Evolutionary conservation across 129 eudicot genomes (phyloP), one percentile per base, ranked within the genome.

Genomic region (Smallanthus sonchifolius): DNA sequence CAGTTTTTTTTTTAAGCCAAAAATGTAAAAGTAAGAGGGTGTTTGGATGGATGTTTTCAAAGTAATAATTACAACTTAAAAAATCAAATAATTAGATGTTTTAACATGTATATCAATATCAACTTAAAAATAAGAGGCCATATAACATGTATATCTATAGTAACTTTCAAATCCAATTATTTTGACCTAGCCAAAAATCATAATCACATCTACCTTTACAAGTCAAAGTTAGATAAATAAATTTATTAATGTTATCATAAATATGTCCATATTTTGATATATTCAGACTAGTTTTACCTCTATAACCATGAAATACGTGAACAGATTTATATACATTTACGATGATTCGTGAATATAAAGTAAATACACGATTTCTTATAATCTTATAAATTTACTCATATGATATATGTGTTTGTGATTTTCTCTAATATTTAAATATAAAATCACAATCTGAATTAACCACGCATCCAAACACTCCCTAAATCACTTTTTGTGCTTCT

Each of bases 1-100:
- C 79, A 64, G 78, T 63, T 74, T 74, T 2, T 13, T 4, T 47
- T 28, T 64, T 7, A 37, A 61, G 34, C 2, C 72, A 9, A 63
- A 17, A 49, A 36, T n/a, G 2, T 37, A 66, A 74, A 42, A 32
- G 9, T 44, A 60, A 44, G 42, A 16, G 56, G 52, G 68, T 74
- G 62, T 62, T 61, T 73, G 69, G 57, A 59, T 43, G 9, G 10
- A 10, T 45, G 17, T 59, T 73, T 73, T 62, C 10, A 44, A 17
- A 32, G 70, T 47, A 49, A 17, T 6, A 32, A 9, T 17, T 13
- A 64, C 48, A 34, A 11, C 62, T 40, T 0, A 64, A 47, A 13
- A 6, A 48, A 47, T 63, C 49, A 45, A 32, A 74, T 62, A 44
- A 37, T 2, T n/a, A 35, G 1, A 4, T 51, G 70, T 10, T 15